Conservation (phyloP, 345 rosid genomes). For the Eucalyptus polyanthemos region DNA sequence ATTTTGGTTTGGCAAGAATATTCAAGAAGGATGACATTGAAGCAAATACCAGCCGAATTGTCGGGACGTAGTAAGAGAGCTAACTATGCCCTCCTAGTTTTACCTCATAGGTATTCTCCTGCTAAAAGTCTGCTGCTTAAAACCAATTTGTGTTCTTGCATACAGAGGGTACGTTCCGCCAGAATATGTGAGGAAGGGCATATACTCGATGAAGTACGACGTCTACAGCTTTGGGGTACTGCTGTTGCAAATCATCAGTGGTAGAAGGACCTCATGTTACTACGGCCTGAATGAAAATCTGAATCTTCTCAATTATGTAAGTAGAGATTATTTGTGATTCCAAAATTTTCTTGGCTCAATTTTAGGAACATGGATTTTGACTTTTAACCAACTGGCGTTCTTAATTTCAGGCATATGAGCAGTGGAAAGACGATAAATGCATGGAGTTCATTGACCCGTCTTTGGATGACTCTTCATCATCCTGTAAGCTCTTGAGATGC, state of each 20-base stretch:
- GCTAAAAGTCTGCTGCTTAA: too few relatives aligned
- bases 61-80: too few relatives aligned
- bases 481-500: constrained; percentile 2
- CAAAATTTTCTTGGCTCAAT: background rate
- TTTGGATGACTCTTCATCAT: constrained; percentile 4
- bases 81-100: too few relatives aligned
- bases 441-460: constrained; percentile 10
- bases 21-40: too few relatives aligned
- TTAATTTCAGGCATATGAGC: constrained; percentile 7
- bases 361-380: background rate
- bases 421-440: constrained; percentile 2
- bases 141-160: too few relatives aligned
- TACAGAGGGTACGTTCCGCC: too few relatives aligned
- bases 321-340: background rate
- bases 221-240: constrained; percentile 43
- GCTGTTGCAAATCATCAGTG: constrained; percentile 30
- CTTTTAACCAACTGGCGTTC: background rate
- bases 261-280: constrained; percentile 11
- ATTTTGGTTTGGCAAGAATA: too few relatives aligned
- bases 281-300: constrained; percentile 14
- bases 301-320: constrained; percentile 22
- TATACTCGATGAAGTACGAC: constrained; percentile 15
- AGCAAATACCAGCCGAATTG: too few relatives aligned
- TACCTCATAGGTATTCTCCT: too few relatives aligned
- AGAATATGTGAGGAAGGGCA: too few relatives aligned